A percentile compares a stretch with the other conserved stretches of the same genome.
phyloP scores from a whole-genome alignment of 352 stramenopile species.

The Phytophthora cactorum region DNA sequence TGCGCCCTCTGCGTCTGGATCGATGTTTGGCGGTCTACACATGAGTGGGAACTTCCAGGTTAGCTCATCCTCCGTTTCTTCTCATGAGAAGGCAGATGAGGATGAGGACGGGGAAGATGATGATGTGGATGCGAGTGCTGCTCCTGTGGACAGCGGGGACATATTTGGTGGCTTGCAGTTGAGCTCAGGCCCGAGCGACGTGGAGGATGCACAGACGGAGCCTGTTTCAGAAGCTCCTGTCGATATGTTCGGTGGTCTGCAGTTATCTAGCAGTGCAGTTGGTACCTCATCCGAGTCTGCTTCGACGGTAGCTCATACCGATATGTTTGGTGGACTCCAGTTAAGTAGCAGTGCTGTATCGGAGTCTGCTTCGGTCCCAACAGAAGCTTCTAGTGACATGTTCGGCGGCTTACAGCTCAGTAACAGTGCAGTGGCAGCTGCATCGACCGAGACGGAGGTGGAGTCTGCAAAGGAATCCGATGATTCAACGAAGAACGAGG shows the following conservation, averaged over 20 bases:
- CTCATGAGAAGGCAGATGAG: slow-evolving; percentile 19
- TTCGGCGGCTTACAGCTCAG: slow-evolving; percentile 23
- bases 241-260: slow-evolving; percentile 34
- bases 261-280: slow-evolving; percentile 20
- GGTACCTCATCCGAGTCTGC: slow-evolving; percentile 3
- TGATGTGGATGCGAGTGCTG: slow-evolving; percentile 2
- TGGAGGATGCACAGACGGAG: slow-evolving; percentile 1
- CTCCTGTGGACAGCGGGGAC: slow-evolving; percentile 12
- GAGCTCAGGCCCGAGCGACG: slow-evolving; percentile 21
- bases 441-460: slow-evolving; percentile 13
- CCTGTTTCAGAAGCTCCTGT: slow-evolving; percentile 2
- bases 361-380: background rate
- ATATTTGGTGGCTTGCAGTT: slow-evolving; percentile 36
- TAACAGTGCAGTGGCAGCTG: slow-evolving; percentile 9
- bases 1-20: slow-evolving; percentile 34
- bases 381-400: slow-evolving; percentile 10
- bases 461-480: slow-evolving; percentile 1
- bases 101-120: slow-evolving; percentile 3
- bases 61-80: slow-evolving; percentile 25
- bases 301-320: background rate
- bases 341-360: slow-evolving; percentile 14
- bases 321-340: slow-evolving; percentile 25
- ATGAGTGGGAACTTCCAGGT: slow-evolving; percentile 45
- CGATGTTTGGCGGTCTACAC: slow-evolving; percentile 53
- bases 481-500: slow-evolving; percentile 21